Conservation (phyloP, 345 rosid genomes). For the Pugionium dolabratum region DNA sequence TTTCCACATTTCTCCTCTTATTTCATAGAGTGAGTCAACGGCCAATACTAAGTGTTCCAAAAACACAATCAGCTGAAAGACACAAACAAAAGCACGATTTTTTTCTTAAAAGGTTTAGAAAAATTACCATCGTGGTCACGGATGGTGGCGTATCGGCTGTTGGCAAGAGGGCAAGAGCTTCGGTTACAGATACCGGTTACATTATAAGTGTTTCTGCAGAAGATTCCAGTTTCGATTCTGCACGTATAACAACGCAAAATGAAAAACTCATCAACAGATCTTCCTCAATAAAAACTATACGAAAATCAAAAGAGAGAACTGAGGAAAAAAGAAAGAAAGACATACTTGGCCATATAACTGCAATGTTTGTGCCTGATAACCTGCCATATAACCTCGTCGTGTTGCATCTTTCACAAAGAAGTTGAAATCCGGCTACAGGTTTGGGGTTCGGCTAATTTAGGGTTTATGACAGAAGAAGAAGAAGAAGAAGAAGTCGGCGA, state of each 20-base stretch:
- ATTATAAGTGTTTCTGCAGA: slow-evolving; percentile 95
- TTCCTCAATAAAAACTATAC: not conserved
- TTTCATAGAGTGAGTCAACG: not conserved
- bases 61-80: not conserved
- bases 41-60: not conserved
- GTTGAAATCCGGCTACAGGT: not conserved
- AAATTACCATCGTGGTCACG: slow-evolving; percentile 80
- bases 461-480: slow-evolving; percentile 21
- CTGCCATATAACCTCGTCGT: slow-evolving; percentile 97
- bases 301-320: not conserved
- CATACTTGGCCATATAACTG: slow-evolving; percentile 93
- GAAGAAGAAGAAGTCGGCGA: not conserved
- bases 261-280: not conserved
- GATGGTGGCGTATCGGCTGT: slow-evolving; percentile 93
- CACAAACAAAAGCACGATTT: not conserved
- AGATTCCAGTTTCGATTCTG: slow-evolving; percentile 83
- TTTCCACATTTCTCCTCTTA: slow-evolving; percentile 7
- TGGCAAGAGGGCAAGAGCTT: slow-evolving; percentile 97
- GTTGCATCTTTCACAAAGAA: slow-evolving; percentile 59
- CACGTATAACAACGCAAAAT: slow-evolving; percentile 11
- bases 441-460: not conserved
- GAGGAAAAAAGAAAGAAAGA: not conserved
- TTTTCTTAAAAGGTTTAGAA: too few relatives aligned
- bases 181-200: slow-evolving; percentile 91
- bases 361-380: slow-evolving; percentile 96